Evolutionary conservation across 306 rosid genomes (phyloP).

Genomic region (Vigna mungo): DNA sequence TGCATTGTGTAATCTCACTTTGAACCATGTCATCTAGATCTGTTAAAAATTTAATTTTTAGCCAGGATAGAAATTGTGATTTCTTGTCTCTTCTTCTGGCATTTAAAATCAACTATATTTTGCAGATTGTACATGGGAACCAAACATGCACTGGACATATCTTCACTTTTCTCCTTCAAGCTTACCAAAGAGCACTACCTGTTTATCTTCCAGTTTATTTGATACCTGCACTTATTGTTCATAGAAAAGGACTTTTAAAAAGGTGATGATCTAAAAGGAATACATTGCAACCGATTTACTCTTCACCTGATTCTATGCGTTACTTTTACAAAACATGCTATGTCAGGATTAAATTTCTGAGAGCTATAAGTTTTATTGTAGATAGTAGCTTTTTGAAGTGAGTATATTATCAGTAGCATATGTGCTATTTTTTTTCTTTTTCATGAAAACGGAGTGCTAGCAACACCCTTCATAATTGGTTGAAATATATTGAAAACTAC

Average conservation of each 20-base stretch:
- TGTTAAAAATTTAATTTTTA: slow-evolving; percentile 25
- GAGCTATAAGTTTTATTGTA: slow-evolving; percentile 8
- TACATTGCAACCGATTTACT: slow-evolving; percentile 29
- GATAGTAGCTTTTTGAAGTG: slow-evolving; percentile 31
- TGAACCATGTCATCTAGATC: slow-evolving; percentile 22
- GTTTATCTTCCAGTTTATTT: slow-evolving; percentile 96
- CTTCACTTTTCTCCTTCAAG: slow-evolving; percentile 79
- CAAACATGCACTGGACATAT: slow-evolving; percentile 79
- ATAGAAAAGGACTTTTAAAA: slow-evolving; percentile 79
- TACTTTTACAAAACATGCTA: slow-evolving; percentile 9
- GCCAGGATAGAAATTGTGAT: slow-evolving; percentile 20
- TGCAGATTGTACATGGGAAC: slow-evolving; percentile 93
- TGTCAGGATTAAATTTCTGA: neutral
- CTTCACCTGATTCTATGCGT: slow-evolving; percentile 12
- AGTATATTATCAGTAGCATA: slow-evolving; percentile 13
- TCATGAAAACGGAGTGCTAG: slow-evolving; percentile 1
- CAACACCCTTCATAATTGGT: too few species aligned
- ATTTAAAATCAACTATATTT: slow-evolving; percentile 31
- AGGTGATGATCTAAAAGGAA: slow-evolving; percentile 62
- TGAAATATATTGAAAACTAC: neutral
- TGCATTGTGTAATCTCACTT: slow-evolving; percentile 18
- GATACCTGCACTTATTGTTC: slow-evolving; percentile 94
- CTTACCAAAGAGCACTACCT: slow-evolving; percentile 90
- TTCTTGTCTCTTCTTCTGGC: slow-evolving; percentile 11
- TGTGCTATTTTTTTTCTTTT: slow-evolving; percentile 26